Percentiles rank a stretch among this genome's conserved stretches.
phyloP scores from a whole-genome alignment of 2,329 filamentous ascomycete species.

The Aspergillus ibericus region DNA sequence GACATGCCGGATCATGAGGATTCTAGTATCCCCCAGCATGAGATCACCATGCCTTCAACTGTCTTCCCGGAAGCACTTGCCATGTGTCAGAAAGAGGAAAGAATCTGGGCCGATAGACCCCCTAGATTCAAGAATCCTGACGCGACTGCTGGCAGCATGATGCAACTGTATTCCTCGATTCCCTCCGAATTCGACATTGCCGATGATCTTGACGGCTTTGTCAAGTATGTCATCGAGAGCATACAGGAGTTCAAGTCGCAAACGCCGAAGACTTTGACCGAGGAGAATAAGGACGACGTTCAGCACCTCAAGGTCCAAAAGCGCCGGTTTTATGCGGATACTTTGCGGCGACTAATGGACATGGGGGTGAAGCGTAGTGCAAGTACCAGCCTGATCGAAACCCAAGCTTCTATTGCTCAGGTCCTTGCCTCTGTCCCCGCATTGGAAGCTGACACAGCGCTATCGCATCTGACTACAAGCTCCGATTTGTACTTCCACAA shows the following conservation, averaged over 20 bases:
- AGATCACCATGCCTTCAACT: slow-evolving; percentile 16
- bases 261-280: slow-evolving; percentile 76
- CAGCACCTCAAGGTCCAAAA: slow-evolving; percentile 92
- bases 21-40: slow-evolving; percentile 18
- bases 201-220: slow-evolving; percentile 64
- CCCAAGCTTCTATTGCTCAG: slow-evolving; percentile 69
- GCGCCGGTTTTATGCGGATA: slow-evolving; percentile 85
- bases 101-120: slow-evolving; percentile 50
- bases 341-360: slow-evolving; percentile 73
- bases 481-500: slow-evolving; percentile 77
- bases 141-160: slow-evolving; percentile 74
- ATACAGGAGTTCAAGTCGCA: slow-evolving; percentile 76
- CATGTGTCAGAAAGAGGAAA: slow-evolving; percentile 30
- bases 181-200: slow-evolving; percentile 57
- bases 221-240: slow-evolving; percentile 65
- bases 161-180: slow-evolving; percentile 57
- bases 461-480: slow-evolving; percentile 34
- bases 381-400: slow-evolving; percentile 68
- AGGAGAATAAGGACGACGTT: slow-evolving; percentile 80
- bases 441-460: slow-evolving; percentile 30
- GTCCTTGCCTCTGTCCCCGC: slow-evolving; percentile 63
- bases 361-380: slow-evolving; percentile 91
- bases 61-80: slow-evolving; percentile 33
- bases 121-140: slow-evolving; percentile 69
- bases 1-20: slow-evolving; percentile 36